Evolutionary conservation across 257 asterid species (phyloP).

Genomic region (Eucommia ulmoides): DNA sequence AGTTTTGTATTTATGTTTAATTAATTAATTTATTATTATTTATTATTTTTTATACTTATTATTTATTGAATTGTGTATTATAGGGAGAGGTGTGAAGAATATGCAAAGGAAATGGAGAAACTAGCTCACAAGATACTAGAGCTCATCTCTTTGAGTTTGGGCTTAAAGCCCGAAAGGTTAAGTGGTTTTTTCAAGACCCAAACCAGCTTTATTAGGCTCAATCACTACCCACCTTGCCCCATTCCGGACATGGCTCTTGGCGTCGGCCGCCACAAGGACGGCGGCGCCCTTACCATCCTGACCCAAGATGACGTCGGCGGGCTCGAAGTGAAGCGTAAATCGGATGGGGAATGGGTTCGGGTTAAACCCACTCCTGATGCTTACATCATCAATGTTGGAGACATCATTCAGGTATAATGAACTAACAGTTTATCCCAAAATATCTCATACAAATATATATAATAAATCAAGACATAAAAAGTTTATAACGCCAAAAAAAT

Average conservation of each 20-base stretch:
- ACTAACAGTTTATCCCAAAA: no score
- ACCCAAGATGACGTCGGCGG: not conserved
- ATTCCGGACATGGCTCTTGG: slow-evolving; percentile 67
- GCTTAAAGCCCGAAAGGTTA: slow-evolving; percentile 29
- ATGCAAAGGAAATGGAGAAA: slow-evolving; percentile 27
- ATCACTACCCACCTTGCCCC: slow-evolving; percentile 66
- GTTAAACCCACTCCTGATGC: slow-evolving; percentile 62
- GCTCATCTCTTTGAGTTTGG: slow-evolving; percentile 46
- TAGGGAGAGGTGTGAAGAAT: slow-evolving; percentile 30
- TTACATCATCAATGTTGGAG: slow-evolving; percentile 58
- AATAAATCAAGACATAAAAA: no score
- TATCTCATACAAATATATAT: no score
- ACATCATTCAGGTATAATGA: slow-evolving; percentile 50
- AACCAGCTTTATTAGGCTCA: slow-evolving; percentile 50
- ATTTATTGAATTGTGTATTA: no score
- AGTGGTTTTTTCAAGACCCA: slow-evolving; percentile 38
- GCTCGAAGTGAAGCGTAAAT: slow-evolving; percentile 56
- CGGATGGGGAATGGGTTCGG: slow-evolving; percentile 63
- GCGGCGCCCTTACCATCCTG: slow-evolving; percentile 17
- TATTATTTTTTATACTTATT: no score
- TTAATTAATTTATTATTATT: no score
- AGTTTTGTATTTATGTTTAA: no score
- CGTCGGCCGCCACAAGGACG: slow-evolving; percentile 67
- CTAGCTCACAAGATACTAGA: slow-evolving; percentile 29
- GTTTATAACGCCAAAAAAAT: no score